Conservation (phyloP, 345 rosid genomes). For the Syzygium aromaticum region DNA sequence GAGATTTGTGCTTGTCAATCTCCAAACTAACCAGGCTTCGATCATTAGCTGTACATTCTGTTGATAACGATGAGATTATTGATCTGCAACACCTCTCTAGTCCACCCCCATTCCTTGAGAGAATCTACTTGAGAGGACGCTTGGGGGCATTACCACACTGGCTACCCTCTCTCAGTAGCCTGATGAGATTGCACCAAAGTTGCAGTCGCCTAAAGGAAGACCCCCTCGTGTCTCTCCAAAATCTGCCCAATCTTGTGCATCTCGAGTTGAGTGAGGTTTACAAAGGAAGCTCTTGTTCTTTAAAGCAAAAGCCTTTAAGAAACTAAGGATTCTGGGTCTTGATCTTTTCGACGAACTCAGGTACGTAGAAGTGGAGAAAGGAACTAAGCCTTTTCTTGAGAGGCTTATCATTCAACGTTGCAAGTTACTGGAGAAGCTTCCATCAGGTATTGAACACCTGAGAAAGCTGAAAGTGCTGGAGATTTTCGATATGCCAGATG, state of each 20-base stretch:
- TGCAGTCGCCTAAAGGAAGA: background rate
- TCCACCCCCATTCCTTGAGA: background rate
- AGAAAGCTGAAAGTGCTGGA: background rate
- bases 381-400: background rate
- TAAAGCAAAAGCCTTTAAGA: background rate
- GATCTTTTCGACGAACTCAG: rapidly evolving
- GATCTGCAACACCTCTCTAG: too few relatives aligned
- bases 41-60: too few relatives aligned
- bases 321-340: rapidly evolving
- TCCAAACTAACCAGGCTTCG: too few relatives aligned
- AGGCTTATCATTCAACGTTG: background rate
- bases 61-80: too few relatives aligned
- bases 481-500: rapidly evolving
- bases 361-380: background rate
- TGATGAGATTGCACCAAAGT: background rate
- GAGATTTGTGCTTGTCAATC: too few relatives aligned
- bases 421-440: background rate
- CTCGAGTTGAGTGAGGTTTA: background rate
- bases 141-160: background rate
- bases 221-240: background rate
- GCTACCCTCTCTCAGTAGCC: background rate
- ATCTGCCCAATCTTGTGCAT: background rate
- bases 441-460: background rate
- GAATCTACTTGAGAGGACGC: background rate
- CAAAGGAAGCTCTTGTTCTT: background rate